Evolutionary conservation across 108 stramenopile species (phyloP).

Genomic region (Epipyxis sp.): DNA sequence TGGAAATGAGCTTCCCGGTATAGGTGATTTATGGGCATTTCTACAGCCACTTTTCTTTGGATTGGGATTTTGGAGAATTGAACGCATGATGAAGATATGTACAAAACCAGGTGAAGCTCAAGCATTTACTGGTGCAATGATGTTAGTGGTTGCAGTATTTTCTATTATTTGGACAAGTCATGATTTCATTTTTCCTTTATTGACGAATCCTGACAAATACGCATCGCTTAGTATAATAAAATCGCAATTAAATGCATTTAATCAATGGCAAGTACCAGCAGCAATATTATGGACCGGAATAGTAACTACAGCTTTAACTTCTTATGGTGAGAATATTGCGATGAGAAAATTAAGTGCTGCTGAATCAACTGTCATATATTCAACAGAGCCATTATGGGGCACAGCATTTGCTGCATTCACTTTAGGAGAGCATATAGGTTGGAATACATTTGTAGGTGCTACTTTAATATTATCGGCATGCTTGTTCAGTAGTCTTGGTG

Average conservation of each 20-base stretch:
- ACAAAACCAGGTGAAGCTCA: slow-evolving; percentile 64
- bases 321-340: slow-evolving; percentile 79
- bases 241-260: background rate
- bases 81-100: slow-evolving; percentile 30
- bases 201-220: background rate
- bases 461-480: background rate
- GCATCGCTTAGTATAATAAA: background rate
- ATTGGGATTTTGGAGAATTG: slow-evolving; percentile 75
- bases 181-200: background rate
- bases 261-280: background rate
- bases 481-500: background rate
- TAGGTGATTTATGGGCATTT: slow-evolving; percentile 65
- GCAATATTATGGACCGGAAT: slow-evolving; percentile 79
- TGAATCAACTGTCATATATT: slow-evolving; percentile 81
- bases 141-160: slow-evolving; percentile 66
- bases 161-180: slow-evolving; percentile 43
- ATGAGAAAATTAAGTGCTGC: slow-evolving; percentile 73
- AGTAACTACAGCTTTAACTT: slow-evolving; percentile 78
- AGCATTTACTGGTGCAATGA: slow-evolving; percentile 72
- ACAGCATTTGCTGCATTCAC: slow-evolving; percentile 70
- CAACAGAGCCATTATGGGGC: slow-evolving; percentile 83
- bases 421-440: slow-evolving; percentile 68
- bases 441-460: slow-evolving; percentile 52
- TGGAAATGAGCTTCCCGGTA: slow-evolving; percentile 2
- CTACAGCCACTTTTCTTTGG: slow-evolving; percentile 79